phyloP scores from a whole-genome alignment of 1,284 basidiomycete genomes.

The Heterobasidion occidentale region DNA sequence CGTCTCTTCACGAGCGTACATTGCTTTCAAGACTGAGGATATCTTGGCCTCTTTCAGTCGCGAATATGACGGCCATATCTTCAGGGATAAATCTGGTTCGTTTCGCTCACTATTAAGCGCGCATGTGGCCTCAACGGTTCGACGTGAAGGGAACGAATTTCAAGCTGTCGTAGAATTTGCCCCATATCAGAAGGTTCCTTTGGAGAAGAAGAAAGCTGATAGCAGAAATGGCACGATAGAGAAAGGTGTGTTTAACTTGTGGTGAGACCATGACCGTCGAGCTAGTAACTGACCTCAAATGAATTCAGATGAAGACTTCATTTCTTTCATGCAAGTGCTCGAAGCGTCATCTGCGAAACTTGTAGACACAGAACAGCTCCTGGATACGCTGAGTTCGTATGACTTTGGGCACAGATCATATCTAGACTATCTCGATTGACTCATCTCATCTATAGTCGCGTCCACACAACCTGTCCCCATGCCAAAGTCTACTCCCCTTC shows the following conservation, averaged over 20 bases:
- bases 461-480: slow-evolving; percentile 45
- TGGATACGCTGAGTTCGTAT: slow-evolving; percentile 57
- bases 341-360: slow-evolving; percentile 38
- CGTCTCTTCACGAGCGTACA: slow-evolving; percentile 83
- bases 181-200: slow-evolving; percentile 81
- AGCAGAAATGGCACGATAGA: slow-evolving; percentile 70
- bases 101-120: background rate
- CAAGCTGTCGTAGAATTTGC: slow-evolving; percentile 91
- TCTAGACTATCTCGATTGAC: background rate
- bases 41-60: slow-evolving; percentile 70
- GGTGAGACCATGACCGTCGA: background rate
- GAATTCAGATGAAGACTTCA: slow-evolving; percentile 32
- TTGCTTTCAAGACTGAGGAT: slow-evolving; percentile 77
- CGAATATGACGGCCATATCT: slow-evolving; percentile 89
- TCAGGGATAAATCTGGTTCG: slow-evolving; percentile 88
- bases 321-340: slow-evolving; percentile 70
- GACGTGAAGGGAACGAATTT: slow-evolving; percentile 71
- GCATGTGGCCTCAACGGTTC: background rate
- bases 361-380: slow-evolving; percentile 41
- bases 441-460: slow-evolving; percentile 37
- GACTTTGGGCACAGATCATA: slow-evolving; percentile 3
- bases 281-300: background rate
- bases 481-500: slow-evolving; percentile 79
- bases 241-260: slow-evolving; percentile 38
- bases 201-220: slow-evolving; percentile 68